Evolutionary conservation across 768 basidiomycete species (phyloP).

Genomic region (Boletus pseudo-olivaceus): DNA sequence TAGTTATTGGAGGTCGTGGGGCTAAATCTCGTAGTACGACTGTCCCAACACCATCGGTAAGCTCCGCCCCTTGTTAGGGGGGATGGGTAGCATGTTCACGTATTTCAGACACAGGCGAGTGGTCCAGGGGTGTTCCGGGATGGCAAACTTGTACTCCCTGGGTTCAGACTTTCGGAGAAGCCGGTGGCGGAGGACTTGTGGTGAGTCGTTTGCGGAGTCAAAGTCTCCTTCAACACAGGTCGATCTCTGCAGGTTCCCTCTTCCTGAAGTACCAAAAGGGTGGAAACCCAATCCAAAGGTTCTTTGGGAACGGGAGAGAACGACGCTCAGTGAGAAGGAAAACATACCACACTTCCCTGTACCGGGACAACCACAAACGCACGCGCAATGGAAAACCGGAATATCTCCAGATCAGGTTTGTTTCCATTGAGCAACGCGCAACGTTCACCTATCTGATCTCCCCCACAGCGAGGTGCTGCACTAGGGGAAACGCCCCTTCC

Average conservation of each 20-base stretch:
- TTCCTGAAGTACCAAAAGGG: slow-evolving; percentile 75
- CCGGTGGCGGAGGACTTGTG: slow-evolving; percentile 69
- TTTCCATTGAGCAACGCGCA: background rate
- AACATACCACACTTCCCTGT: slow-evolving; percentile 29
- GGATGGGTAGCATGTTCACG: slow-evolving; percentile 7
- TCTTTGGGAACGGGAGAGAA: slow-evolving; percentile 60
- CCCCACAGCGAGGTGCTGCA: slow-evolving; percentile 66
- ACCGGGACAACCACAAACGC: slow-evolving; percentile 30
- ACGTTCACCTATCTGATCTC: slow-evolving; percentile 3
- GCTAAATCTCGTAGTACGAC: slow-evolving; percentile 7
- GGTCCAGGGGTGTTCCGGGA: slow-evolving; percentile 56
- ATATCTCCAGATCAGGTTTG: slow-evolving; percentile 75
- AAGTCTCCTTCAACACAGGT: slow-evolving; percentile 16
- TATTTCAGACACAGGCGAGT: slow-evolving; percentile 16
- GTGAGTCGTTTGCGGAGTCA: slow-evolving; percentile 37
- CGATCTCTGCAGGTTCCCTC: slow-evolving; percentile 60
- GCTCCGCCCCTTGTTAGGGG: background rate
- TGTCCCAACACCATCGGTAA: slow-evolving; percentile 10
- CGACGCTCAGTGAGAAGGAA: slow-evolving; percentile 42
- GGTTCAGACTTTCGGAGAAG: slow-evolving; percentile 68
- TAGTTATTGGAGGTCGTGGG: slow-evolving; percentile 38
- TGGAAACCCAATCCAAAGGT: slow-evolving; percentile 83
- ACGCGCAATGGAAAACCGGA: slow-evolving; percentile 53
- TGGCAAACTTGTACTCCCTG: slow-evolving; percentile 67
- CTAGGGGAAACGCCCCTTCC: slow-evolving; percentile 80